phyloP scores from a whole-genome alignment of 441 rosid genomes.

The Croton setiger region DNA sequence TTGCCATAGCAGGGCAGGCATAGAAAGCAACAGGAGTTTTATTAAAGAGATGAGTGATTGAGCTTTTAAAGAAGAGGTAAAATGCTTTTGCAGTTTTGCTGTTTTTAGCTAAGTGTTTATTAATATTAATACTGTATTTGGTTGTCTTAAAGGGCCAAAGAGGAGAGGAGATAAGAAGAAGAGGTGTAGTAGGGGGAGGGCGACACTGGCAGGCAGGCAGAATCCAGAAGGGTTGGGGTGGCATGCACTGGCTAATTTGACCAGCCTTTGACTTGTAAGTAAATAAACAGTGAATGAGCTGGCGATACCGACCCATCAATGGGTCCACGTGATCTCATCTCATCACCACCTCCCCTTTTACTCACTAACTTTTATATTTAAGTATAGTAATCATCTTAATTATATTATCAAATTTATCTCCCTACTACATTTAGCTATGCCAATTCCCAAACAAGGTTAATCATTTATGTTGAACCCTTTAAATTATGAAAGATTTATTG shows the following conservation, averaged over 20 bases:
- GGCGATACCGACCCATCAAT: conserved; percentile 63
- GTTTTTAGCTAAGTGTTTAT: conserved; percentile 20
- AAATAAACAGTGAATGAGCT: conserved; percentile 49
- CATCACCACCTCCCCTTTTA: neutral
- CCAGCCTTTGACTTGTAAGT: conserved; percentile 44
- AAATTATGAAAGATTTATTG: too few relatives aligned
- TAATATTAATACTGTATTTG: neutral
- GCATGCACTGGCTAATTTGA: conserved; percentile 26
- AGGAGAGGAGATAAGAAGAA: neutral
- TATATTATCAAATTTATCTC: too few relatives aligned
- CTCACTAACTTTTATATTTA: neutral
- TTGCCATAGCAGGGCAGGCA: conserved; percentile 27
- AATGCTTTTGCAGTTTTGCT: conserved; percentile 19
- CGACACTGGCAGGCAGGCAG: conserved; percentile 13
- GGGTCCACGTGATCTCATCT: conserved; percentile 46
- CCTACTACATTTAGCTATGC: too few relatives aligned
- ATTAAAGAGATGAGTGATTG: neutral
- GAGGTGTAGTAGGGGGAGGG: too few relatives aligned
- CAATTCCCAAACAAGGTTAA: too few relatives aligned
- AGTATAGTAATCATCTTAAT: too few relatives aligned
- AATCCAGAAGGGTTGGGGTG: conserved; percentile 19
- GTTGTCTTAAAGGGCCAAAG: neutral
- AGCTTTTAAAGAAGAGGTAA: conserved; percentile 4
- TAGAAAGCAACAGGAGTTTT: conserved; percentile 23
- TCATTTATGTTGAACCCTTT: too few relatives aligned